Percentiles rank a stretch among this genome's conserved stretches.
Conservation (phyloP, 306 rosid species). For the apple (Malus domestica) region DNA sequence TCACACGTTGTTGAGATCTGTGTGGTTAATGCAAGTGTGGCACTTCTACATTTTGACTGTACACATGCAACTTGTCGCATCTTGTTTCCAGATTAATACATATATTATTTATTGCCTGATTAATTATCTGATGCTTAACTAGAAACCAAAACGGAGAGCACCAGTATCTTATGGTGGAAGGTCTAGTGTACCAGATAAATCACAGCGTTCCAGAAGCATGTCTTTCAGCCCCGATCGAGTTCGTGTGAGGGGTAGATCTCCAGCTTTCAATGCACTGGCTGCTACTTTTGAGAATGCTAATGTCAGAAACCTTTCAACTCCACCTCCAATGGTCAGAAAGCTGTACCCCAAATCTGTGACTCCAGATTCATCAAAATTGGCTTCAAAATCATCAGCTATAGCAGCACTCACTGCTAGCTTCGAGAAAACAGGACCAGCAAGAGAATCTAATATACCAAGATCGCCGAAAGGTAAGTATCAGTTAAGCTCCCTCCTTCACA, state of each 20-base stretch:
- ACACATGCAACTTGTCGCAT: not conserved
- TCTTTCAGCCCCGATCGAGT: conserved; percentile 87
- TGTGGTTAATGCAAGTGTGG: not conserved
- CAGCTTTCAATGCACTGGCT: conserved; percentile 91
- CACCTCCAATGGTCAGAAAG: conserved; percentile 83
- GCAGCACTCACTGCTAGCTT: conserved; percentile 56
- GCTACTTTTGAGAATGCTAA: conserved; percentile 74
- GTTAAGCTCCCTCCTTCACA: conserved; percentile 8
- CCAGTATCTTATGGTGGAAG: conserved; percentile 74
- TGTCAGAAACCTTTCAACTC: conserved; percentile 87
- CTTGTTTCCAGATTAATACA: conserved; percentile 17
- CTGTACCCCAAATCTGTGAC: conserved; percentile 71
- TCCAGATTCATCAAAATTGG: conserved; percentile 45
- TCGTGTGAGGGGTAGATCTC: conserved; percentile 96
- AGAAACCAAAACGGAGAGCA: conserved; percentile 88
- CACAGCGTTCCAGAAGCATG: conserved; percentile 94
- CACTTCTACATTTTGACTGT: not conserved
- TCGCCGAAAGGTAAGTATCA: conserved; percentile 54
- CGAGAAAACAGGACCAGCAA: conserved; percentile 53
- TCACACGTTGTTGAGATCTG: not conserved
- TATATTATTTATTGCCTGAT: conserved; percentile 17
- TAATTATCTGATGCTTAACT: conserved; percentile 19
- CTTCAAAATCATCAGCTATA: conserved; percentile 60
- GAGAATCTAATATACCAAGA: conserved; percentile 64
- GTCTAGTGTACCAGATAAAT: conserved; percentile 70